Percentiles rank a stretch among this genome's conserved stretches.
phyloP scores from a whole-genome alignment of 805 yeast genomes.

The Teunomyces stri region DNA sequence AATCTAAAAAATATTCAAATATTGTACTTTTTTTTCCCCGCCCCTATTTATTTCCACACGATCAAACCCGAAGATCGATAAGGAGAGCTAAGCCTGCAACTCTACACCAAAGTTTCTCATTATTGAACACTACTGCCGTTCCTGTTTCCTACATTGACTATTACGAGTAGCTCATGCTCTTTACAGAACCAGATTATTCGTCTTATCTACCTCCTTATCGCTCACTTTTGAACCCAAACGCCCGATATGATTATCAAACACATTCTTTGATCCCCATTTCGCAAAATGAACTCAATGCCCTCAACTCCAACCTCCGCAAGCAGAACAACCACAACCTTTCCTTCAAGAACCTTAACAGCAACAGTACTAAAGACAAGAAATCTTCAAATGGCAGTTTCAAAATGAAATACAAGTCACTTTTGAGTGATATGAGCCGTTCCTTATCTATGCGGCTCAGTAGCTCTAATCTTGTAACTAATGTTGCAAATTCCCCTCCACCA shows the following conservation, averaged over 20 bases:
- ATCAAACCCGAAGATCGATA: neutral
- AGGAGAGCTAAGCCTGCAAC: slow-evolving; percentile 1
- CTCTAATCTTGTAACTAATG: slow-evolving; percentile 10
- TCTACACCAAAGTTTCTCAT: neutral
- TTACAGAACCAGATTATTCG: slow-evolving; percentile 6
- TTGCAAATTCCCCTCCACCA: neutral
- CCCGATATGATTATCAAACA: slow-evolving; percentile 49
- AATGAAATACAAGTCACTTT: slow-evolving; percentile 48
- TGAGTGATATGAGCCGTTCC: slow-evolving; percentile 49
- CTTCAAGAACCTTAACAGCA: slow-evolving; percentile 9
- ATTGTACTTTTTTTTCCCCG: neutral
- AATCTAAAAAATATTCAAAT: neutral
- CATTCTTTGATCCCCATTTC: slow-evolving; percentile 41
- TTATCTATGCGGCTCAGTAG: slow-evolving; percentile 31
- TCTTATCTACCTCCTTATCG: slow-evolving; percentile 39
- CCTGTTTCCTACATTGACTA: neutral
- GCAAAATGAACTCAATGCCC: slow-evolving; percentile 30
- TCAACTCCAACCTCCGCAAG: slow-evolving; percentile 15
- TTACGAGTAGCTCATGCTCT: slow-evolving; percentile 1
- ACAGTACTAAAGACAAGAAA: slow-evolving; percentile 1
- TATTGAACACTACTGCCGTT: neutral
- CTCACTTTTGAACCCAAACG: slow-evolving; percentile 48
- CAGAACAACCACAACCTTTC: slow-evolving; percentile 14
- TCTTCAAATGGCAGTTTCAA: slow-evolving; percentile 19
- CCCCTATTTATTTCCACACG: slow-evolving; percentile 11